Evolutionary conservation across 2,329 filamentous ascomycete species (phyloP).

Genomic region (Delphinella strobiligena): DNA sequence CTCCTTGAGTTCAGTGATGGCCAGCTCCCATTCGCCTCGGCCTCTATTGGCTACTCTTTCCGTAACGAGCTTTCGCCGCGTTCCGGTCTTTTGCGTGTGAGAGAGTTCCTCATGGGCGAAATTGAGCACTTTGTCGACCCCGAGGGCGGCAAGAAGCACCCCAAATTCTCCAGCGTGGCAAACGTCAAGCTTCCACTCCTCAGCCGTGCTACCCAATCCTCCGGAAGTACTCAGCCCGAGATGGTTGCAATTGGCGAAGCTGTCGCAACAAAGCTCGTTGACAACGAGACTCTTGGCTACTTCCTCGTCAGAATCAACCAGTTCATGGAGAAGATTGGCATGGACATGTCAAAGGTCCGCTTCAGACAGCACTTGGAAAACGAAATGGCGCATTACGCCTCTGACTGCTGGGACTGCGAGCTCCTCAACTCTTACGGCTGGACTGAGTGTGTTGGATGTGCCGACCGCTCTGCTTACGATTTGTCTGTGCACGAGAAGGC

Average conservation of each 20-base stretch:
- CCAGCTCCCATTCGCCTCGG: slow-evolving; percentile 92
- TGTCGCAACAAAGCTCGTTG: slow-evolving; percentile 68
- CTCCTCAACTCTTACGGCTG: slow-evolving; percentile 84
- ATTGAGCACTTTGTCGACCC: slow-evolving; percentile 98
- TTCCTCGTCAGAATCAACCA: slow-evolving; percentile 89
- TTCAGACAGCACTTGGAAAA: slow-evolving; percentile 96
- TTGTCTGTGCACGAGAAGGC: slow-evolving; percentile 84
- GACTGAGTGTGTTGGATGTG: slow-evolving; percentile 97
- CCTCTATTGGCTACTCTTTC: slow-evolving; percentile 95
- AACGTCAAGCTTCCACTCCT: slow-evolving; percentile 74
- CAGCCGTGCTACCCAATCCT: slow-evolving; percentile 72
- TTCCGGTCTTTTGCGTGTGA: slow-evolving; percentile 79
- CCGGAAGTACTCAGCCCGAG: slow-evolving; percentile 66
- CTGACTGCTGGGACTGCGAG: slow-evolving; percentile 97
- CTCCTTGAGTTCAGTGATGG: slow-evolving; percentile 93
- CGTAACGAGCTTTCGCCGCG: slow-evolving; percentile 95
- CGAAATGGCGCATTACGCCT: slow-evolving; percentile 86
- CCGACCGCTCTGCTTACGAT: slow-evolving; percentile 91
- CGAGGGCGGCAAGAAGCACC: slow-evolving; percentile 85
- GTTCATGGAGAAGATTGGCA: slow-evolving; percentile 79
- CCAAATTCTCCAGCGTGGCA: slow-evolving; percentile 74
- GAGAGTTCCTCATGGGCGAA: slow-evolving; percentile 97
- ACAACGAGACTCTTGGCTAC: slow-evolving; percentile 97
- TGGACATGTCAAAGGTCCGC: slow-evolving; percentile 77
- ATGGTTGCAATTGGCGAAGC: slow-evolving; percentile 75